A percentile compares a stretch with the other conserved stretches of the same genome.
Conservation (phyloP, 176 grass and related monocot genomes). For the Tuctoria greenei region DNA sequence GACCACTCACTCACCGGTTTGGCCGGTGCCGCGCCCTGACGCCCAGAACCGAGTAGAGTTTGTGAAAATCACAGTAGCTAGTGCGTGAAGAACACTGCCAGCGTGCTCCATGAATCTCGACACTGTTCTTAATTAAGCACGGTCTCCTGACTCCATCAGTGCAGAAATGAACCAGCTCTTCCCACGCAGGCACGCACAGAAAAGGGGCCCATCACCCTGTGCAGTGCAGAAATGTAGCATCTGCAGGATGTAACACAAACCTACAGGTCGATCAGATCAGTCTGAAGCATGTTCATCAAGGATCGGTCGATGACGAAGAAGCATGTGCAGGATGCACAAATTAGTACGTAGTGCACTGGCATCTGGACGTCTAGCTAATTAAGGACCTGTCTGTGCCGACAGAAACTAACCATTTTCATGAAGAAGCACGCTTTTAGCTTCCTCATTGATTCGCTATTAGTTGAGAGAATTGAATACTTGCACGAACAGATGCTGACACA, state of each 20-base stretch:
- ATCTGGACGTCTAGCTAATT: neutral
- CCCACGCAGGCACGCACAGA: too few relatives aligned
- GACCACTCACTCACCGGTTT: conserved; percentile 31
- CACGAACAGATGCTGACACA: conserved; percentile 21
- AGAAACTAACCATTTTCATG: conserved; percentile 10
- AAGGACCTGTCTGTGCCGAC: neutral
- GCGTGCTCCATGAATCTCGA: neutral
- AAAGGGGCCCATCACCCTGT: too few relatives aligned
- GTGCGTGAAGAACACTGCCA: neutral
- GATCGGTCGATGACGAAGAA: too few relatives aligned
- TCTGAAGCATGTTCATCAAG: too few relatives aligned
- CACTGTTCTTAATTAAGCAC: conserved; percentile 2
- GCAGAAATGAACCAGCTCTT: neutral
- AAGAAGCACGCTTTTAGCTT: conserved; percentile 8
- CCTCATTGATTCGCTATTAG: conserved; percentile 9
- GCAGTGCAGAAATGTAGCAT: too few relatives aligned
- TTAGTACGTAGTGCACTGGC: neutral
- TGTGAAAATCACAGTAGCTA: neutral
- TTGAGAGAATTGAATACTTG: conserved; percentile 35
- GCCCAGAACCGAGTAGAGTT: neutral
- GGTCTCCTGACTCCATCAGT: neutral
- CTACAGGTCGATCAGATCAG: too few relatives aligned
- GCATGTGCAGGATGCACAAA: neutral
- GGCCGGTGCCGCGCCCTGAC: neutral
- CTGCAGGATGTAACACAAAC: too few relatives aligned